Conservation (phyloP, 352 stramenopile species). For the Phytophthora quininea region DNA sequence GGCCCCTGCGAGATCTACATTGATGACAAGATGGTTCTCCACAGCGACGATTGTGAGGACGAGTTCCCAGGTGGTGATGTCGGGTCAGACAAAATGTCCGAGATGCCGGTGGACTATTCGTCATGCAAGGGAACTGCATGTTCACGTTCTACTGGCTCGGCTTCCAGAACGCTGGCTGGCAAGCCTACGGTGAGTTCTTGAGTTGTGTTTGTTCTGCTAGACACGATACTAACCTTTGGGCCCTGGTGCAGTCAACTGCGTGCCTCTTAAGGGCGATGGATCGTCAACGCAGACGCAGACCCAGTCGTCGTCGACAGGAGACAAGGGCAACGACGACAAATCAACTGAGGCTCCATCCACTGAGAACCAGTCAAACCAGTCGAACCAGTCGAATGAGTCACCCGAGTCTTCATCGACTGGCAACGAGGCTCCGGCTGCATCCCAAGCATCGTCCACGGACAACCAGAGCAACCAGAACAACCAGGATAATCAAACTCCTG, state of each 20-base stretch:
- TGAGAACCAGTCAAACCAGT: background rate
- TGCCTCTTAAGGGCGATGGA: background rate
- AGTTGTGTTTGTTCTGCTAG: background rate
- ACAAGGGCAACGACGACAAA: background rate
- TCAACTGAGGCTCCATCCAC: background rate
- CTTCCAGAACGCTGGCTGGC: constrained; percentile 34
- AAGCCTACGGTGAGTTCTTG: constrained; percentile 41
- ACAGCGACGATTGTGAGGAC: too few relatives aligned
- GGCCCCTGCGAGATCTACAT: constrained; percentile 56
- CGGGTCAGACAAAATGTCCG: constrained; percentile 11
- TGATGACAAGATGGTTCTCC: constrained; percentile 28
- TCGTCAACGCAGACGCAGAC: background rate
- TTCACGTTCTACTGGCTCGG: constrained; percentile 47
- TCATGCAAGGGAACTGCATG: constrained; percentile 23
- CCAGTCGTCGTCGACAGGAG: background rate
- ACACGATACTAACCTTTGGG: background rate
- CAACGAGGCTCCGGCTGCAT: background rate
- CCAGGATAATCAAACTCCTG: too few relatives aligned
- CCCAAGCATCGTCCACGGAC: background rate
- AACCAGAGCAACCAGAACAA: too few relatives aligned
- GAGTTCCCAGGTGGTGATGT: background rate
- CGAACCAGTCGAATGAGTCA: background rate
- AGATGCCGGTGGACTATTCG: background rate
- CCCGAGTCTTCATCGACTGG: background rate
- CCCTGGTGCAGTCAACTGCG: background rate